Percentiles rank a stretch among this genome's conserved stretches.
These are phyloP conservation scores for Aquilaria yunnanensis DNA, from an alignment of 345 rosid genomes.

Conservation along the genomic window DNA sequence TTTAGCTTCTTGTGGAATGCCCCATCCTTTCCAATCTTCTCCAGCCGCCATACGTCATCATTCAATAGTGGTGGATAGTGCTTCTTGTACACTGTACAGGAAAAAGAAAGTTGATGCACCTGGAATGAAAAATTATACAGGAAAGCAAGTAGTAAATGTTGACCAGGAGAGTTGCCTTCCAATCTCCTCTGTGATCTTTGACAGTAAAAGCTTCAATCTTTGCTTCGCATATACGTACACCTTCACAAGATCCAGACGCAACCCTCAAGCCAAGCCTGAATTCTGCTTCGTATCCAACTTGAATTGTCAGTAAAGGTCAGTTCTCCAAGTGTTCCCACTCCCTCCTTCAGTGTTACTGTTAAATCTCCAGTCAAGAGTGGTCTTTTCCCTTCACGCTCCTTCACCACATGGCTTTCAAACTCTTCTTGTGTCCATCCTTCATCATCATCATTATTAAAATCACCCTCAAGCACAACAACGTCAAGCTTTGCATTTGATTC, in stretches of 20 bases:
- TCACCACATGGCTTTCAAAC: slow-evolving; percentile 89
- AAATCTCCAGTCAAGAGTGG: slow-evolving; percentile 85
- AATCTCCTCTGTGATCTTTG: slow-evolving; percentile 97
- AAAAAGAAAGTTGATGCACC: slow-evolving; percentile 8
- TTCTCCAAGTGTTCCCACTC: slow-evolving; percentile 91
- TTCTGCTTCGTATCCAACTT: slow-evolving; percentile 97
- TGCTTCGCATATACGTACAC: slow-evolving; percentile 82
- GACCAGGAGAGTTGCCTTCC: slow-evolving; percentile 27
- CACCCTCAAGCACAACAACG: slow-evolving; percentile 93
- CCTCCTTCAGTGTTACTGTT: slow-evolving; percentile 90
- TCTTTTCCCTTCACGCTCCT: slow-evolving; percentile 96
- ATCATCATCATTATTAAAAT: slow-evolving; percentile 85
- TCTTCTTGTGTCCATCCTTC: slow-evolving; percentile 92
- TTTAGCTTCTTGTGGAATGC: slow-evolving; percentile 90
- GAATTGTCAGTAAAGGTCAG: slow-evolving; percentile 93
- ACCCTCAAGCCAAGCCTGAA: slow-evolving; percentile 92
- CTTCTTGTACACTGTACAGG: slow-evolving; percentile 85
- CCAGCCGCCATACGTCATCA: slow-evolving; percentile 98
- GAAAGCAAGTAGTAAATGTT: background rate
- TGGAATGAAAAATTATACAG: background rate
- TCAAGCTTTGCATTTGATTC: slow-evolving; percentile 79
- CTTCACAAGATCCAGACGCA: slow-evolving; percentile 68
- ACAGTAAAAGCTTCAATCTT: slow-evolving; percentile 97
- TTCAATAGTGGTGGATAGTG: slow-evolving; percentile 87
- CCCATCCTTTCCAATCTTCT: slow-evolving; percentile 99